Conservation (phyloP, 78 protist species). For the Diacronema lutheri region DNA sequence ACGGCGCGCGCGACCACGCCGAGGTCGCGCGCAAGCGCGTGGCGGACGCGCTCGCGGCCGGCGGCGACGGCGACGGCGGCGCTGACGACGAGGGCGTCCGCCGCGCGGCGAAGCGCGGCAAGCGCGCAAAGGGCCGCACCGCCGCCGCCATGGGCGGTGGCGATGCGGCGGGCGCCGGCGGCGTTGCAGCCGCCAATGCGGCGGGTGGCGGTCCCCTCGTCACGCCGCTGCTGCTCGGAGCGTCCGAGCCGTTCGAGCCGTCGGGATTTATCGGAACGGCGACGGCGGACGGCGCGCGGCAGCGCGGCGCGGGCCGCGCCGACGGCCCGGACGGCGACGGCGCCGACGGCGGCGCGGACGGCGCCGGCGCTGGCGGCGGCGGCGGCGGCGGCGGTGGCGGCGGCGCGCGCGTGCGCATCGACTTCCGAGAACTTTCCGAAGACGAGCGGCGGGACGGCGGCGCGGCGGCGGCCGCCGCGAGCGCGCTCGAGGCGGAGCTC, state of each 20-base stretch:
- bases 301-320: not conserved
- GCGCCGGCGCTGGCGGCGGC: not conserved
- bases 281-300: not conserved
- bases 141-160: not conserved
- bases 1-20: too few relatives aligned
- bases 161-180: not conserved
- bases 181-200: not conserved
- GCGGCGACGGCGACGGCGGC: not conserved
- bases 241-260: not conserved
- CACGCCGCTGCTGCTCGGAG: too few relatives aligned
- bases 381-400: not conserved
- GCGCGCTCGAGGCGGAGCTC: not conserved
- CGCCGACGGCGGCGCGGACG: not conserved
- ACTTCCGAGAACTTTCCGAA: not conserved
- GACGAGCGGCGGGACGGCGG: not conserved
- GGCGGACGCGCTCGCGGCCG: not conserved
- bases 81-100: too few relatives aligned
- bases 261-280: not conserved
- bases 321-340: not conserved
- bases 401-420: not conserved
- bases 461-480: not conserved
- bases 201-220: too few relatives aligned
- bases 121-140: not conserved
- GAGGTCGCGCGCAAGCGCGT: too few relatives aligned
- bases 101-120: not conserved